These are phyloP conservation scores for Epichloe glyceriae DNA, from an alignment of 2,329 filamentous ascomycete species.

Conservation along the genomic window DNA sequence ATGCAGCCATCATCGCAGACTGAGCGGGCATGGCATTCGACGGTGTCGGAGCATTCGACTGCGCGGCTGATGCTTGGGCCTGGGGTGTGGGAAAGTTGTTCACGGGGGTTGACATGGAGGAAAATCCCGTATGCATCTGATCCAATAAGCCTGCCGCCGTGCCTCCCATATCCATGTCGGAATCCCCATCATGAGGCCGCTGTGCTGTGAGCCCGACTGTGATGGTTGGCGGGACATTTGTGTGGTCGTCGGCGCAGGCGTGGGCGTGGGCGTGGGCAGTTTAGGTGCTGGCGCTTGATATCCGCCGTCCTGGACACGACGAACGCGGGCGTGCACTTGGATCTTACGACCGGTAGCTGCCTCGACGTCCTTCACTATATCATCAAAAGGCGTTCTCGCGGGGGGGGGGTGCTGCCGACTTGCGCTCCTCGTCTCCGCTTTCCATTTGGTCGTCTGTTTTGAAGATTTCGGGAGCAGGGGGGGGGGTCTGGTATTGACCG, in stretches of 20 bases:
- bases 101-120: conserved; percentile 45
- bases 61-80: conserved; percentile 39
- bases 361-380: conserved; percentile 66
- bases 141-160: conserved; percentile 53
- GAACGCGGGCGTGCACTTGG: conserved; percentile 48
- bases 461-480: conserved; percentile 47
- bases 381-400: conserved; percentile 46
- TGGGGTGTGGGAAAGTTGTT: conserved; percentile 51
- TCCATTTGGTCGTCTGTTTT: conserved; percentile 46
- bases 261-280: conserved; percentile 15
- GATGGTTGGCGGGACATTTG: conserved; percentile 41
- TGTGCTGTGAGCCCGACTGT: conserved; percentile 41
- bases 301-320: conserved; percentile 67
- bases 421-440: conserved; percentile 34
- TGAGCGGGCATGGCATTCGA: conserved; percentile 21
- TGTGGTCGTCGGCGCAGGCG: conserved; percentile 9
- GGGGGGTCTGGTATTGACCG: conserved; percentile 49
- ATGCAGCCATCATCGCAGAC: conserved; percentile 1
- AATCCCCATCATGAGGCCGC: conserved; percentile 44
- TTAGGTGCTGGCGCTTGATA: conserved; percentile 47
- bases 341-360: conserved; percentile 54
- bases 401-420: conserved; percentile 18
- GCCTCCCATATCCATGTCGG: conserved; percentile 51
- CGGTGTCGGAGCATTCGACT: conserved; percentile 46
- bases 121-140: conserved; percentile 52